phyloP scores from a whole-genome alignment of 805 yeast genomes.

The Candida easanensis region DNA sequence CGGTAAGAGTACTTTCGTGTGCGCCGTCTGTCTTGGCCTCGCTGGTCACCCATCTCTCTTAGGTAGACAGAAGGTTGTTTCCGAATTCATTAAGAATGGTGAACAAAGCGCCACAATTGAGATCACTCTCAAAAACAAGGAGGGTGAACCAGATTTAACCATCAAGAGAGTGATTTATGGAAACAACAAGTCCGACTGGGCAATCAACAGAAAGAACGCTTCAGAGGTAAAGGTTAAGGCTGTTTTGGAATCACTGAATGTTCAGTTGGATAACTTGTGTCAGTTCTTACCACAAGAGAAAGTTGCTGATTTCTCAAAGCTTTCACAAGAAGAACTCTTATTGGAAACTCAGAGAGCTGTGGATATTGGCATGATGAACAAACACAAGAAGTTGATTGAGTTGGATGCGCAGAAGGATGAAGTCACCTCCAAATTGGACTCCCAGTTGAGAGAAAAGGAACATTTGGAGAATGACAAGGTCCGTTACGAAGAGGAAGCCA shows the following conservation, averaged over 20 bases:
- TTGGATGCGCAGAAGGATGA: slow-evolving; percentile 44
- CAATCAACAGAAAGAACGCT: slow-evolving; percentile 38
- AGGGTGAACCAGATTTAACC: slow-evolving; percentile 42
- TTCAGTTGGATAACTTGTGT: slow-evolving; percentile 88
- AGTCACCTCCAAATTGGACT: slow-evolving; percentile 6
- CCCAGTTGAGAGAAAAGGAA: slow-evolving; percentile 3
- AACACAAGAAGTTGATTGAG: slow-evolving; percentile 55
- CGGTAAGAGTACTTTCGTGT: slow-evolving; percentile 89
- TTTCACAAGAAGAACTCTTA: slow-evolving; percentile 71
- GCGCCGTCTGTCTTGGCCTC: slow-evolving; percentile 87
- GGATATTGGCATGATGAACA: slow-evolving; percentile 53
- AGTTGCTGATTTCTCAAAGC: slow-evolving; percentile 86
- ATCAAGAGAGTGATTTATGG: slow-evolving; percentile 32
- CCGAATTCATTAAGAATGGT: slow-evolving; percentile 74
- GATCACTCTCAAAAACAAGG: slow-evolving; percentile 32
- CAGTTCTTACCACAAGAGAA: slow-evolving; percentile 95
- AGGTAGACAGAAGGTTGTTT: slow-evolving; percentile 61
- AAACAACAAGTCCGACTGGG: slow-evolving; percentile 49
- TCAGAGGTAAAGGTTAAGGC: slow-evolving; percentile 46
- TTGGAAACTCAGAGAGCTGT: slow-evolving; percentile 80
- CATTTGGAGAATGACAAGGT: slow-evolving; percentile 30
- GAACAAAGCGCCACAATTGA: slow-evolving; percentile 34
- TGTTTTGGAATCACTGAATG: slow-evolving; percentile 49
- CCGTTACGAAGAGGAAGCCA: slow-evolving; percentile 46
- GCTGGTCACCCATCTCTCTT: slow-evolving; percentile 75